Conservation (phyloP, 2,329 filamentous ascomycete species). For the Fusarium nisikadoi region DNA sequence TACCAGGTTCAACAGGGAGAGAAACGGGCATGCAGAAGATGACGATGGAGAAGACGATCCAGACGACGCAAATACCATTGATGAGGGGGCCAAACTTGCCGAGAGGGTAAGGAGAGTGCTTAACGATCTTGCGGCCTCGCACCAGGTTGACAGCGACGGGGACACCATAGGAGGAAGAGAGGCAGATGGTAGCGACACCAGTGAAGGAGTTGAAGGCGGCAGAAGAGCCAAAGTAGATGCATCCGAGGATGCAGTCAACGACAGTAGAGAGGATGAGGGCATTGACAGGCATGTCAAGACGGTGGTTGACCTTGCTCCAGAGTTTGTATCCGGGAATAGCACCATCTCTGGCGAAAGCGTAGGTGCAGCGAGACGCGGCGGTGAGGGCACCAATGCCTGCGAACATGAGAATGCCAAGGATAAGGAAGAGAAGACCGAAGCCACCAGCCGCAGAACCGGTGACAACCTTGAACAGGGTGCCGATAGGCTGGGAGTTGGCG, state of each 20-base stretch:
- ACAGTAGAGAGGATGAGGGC: conserved; percentile 74
- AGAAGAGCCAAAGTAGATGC: conserved; percentile 82
- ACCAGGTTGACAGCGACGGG: conserved; percentile 79
- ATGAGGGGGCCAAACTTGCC: conserved; percentile 75
- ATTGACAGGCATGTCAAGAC: conserved; percentile 75
- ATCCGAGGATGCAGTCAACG: conserved; percentile 76
- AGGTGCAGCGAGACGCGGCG: conserved; percentile 78
- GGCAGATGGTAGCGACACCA: conserved; percentile 81
- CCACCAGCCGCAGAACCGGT: conserved; percentile 79
- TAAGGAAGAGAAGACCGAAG: conserved; percentile 79
- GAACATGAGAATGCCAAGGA: conserved; percentile 81
- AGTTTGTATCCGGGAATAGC: conserved; percentile 76
- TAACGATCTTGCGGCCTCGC: conserved; percentile 72
- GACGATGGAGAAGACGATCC: conserved; percentile 76
- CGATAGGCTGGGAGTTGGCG: conserved; percentile 79
- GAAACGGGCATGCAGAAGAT: conserved; percentile 81
- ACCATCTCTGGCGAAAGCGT: conserved; percentile 79
- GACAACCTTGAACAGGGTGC: conserved; percentile 77
- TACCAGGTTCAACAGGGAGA: conserved; percentile 63
- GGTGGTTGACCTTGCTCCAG: conserved; percentile 73
- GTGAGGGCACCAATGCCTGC: conserved; percentile 80
- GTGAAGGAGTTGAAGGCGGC: conserved; percentile 85
- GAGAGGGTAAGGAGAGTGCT: conserved; percentile 73
- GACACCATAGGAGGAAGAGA: conserved; percentile 79
- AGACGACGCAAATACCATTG: conserved; percentile 74